Percentiles rank a stretch among this genome's conserved stretches.
These are phyloP conservation scores for Trapa incisa DNA, from an alignment of 345 rosid species.

Conservation along the genomic window DNA sequence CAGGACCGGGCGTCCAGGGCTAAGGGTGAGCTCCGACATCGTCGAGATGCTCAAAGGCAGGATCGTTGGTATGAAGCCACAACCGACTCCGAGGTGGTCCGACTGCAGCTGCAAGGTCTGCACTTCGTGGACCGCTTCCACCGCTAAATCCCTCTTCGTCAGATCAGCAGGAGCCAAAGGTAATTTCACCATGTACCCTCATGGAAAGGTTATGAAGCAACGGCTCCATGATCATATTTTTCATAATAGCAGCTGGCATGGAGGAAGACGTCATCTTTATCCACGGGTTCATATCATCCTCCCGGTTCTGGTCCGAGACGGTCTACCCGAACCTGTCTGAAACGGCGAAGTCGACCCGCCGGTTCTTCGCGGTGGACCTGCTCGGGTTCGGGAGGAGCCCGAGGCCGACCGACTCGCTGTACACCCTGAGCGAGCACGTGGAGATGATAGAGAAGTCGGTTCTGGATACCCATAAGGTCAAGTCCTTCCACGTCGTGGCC, in stretches of 20 bases:
- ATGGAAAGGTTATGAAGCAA: neutral
- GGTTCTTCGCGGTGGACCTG: slow-evolving; percentile 81
- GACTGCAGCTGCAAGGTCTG: slow-evolving; percentile 35
- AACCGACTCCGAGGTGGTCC: slow-evolving; percentile 34
- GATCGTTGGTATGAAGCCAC: slow-evolving; percentile 25
- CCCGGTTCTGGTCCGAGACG: slow-evolving; percentile 95
- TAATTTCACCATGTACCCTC: slow-evolving; percentile 2
- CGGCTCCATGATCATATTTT: slow-evolving; percentile 1
- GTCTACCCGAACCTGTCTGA: slow-evolving; percentile 76
- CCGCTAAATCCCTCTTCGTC: slow-evolving; percentile 24
- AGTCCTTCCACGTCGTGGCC: slow-evolving; percentile 89
- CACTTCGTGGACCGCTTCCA: slow-evolving; percentile 22
- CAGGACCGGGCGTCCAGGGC: slow-evolving; percentile 25
- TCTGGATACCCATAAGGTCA: slow-evolving; percentile 38
- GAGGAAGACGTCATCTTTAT: slow-evolving; percentile 82
- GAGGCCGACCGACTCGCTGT: slow-evolving; percentile 80
- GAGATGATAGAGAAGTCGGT: slow-evolving; percentile 87
- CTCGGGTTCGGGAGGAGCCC: slow-evolving; percentile 94
- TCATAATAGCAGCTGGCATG: slow-evolving; percentile 10
- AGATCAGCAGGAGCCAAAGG: slow-evolving; percentile 26
- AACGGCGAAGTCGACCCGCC: slow-evolving; percentile 43
- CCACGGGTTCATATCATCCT: slow-evolving; percentile 96
- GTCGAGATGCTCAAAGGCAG: slow-evolving; percentile 67
- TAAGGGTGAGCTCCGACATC: slow-evolving; percentile 47
- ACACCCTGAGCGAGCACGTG: slow-evolving; percentile 80